Conservation (phyloP, 106 monocot genomes). For the Ottelia alismoides region DNA sequence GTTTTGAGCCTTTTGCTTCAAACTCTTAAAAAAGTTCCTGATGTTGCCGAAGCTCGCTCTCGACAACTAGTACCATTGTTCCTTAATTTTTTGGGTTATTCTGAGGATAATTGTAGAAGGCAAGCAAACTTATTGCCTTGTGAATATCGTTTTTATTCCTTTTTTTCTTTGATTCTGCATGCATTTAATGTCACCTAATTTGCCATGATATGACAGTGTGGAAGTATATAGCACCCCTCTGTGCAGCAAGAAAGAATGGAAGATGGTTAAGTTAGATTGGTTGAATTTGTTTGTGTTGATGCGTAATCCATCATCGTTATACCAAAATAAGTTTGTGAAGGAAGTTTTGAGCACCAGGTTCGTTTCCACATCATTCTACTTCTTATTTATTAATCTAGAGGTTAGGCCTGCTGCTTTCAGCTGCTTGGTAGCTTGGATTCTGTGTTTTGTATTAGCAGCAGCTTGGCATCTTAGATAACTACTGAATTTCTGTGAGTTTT, state of each 20-base stretch:
- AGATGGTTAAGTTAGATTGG: slow-evolving; percentile 69
- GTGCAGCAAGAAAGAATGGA: slow-evolving; percentile 57
- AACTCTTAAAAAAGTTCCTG: slow-evolving; percentile 56
- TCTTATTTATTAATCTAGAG: no score
- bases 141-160: not conserved
- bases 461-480: no score
- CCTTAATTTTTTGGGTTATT: slow-evolving; percentile 75
- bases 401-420: no score
- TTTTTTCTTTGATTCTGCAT: not conserved
- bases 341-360: slow-evolving; percentile 72
- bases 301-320: slow-evolving; percentile 56
- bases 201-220: slow-evolving; percentile 25
- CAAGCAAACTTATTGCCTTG: slow-evolving; percentile 4
- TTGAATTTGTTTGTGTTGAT: slow-evolving; percentile 52
- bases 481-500: no score
- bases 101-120: slow-evolving; percentile 37
- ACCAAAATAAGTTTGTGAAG: slow-evolving; percentile 43
- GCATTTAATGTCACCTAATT: not conserved
- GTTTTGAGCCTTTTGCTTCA: slow-evolving; percentile 51
- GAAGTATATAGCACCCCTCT: slow-evolving; percentile 19
- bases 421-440: no score
- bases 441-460: no score
- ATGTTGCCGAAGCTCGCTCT: slow-evolving; percentile 72
- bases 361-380: slow-evolving; percentile 1
- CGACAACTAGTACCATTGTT: slow-evolving; percentile 70